Conservation (phyloP, 768 basidiomycete genomes). For the Suillus variegatus region DNA sequence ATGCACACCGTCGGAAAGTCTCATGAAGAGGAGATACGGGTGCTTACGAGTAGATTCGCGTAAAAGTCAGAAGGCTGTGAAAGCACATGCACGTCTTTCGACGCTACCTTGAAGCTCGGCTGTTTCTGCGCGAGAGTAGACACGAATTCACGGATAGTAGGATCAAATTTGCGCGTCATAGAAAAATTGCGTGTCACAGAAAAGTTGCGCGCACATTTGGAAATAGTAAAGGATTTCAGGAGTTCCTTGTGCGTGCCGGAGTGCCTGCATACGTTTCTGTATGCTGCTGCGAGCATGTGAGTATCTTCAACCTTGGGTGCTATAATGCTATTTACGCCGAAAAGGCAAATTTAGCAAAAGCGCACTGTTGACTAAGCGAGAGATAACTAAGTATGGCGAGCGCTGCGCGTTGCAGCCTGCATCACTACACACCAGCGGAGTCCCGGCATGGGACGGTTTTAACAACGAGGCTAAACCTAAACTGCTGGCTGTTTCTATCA, state of each 20-base stretch:
- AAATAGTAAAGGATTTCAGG: conserved; percentile 12
- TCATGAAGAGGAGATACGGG: not conserved
- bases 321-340: not conserved
- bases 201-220: conserved; percentile 30
- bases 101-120: conserved; percentile 49
- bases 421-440: not conserved
- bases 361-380: conserved; percentile 23
- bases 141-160: conserved; percentile 40
- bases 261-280: conserved; percentile 8
- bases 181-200: conserved; percentile 30
- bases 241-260: conserved; percentile 7
- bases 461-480: conserved; percentile 5
- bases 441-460: not conserved
- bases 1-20: not conserved
- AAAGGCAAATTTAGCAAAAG: not conserved
- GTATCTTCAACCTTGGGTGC: not conserved
- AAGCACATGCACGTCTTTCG: conserved; percentile 55
- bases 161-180: conserved; percentile 28
- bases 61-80: conserved; percentile 62
- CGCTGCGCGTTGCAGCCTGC: not conserved
- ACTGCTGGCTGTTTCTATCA: not conserved
- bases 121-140: conserved; percentile 38
- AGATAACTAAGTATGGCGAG: not conserved
- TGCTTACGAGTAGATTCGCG: conserved; percentile 50
- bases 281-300: conserved; percentile 11